Base-by-base conservation (phyloP, 2,329 filamentous ascomycete genomes). In the Decorospora gaudefroyi region DNA sequence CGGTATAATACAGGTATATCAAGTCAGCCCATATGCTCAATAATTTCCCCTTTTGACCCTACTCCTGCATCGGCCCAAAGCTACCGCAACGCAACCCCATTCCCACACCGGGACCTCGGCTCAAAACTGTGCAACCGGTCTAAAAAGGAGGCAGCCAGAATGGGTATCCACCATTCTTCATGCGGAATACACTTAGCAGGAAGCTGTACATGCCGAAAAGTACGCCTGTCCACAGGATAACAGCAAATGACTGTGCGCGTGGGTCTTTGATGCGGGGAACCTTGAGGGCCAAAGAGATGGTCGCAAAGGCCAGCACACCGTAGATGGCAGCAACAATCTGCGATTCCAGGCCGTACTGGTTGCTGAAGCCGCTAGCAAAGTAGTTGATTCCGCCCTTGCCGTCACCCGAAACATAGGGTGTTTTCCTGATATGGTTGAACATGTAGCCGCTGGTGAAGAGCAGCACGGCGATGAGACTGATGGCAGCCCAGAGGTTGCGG, bases 351-450 rank as follows among this genome's bases (percentile, higher is more conserved):
- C 93, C 93, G 63, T 86, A 90, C 69, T 99, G 93, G 69, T 84
- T 96, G 71, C 92, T 90, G 73, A 99, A 99, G 1, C 93, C 92
- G 26, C 80, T 80, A 3, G 92, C 89, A 71, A 99, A 93, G 71
- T 97, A 97, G 65, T 75, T 88, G 51, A 99, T 82, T 4, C 90
- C 90, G 12, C 93, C 93, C 41, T 81, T 84, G 25, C 90, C 89
- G 67, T 97, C 85, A 28, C 87, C 88, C 28, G 84, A 79, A 21
- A 97, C 90, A 62, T 99, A 99, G 2, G 93, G 93, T 2, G 95
- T 89, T 70, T 93, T 92, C 60, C 95, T 84, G 66, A 99, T 99
- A 67, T 96, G 91, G 72, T 97, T 99, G 80, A 95, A 99, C 95
- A 99, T 99, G 74, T 97, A 91, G 26, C 93, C 95, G 61, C 88